Percentiles rank a stretch among this genome's conserved stretches.
Evolutionary conservation across 2,329 filamentous ascomycete species (phyloP).

Genomic region (Phaeomoniella chlamydospora): DNA sequence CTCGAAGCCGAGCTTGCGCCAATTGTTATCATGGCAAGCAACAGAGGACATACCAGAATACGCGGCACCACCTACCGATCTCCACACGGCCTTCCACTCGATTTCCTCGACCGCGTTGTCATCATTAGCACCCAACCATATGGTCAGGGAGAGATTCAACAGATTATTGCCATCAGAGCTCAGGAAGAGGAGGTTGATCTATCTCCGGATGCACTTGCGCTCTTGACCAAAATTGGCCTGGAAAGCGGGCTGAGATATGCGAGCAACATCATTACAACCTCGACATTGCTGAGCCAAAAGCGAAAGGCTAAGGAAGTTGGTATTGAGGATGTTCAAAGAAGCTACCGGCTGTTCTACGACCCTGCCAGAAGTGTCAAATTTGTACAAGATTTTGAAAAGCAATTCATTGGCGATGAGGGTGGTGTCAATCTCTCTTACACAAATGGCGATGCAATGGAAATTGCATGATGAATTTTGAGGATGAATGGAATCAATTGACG

Average conservation of each 20-base stretch:
- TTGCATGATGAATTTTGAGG: conserved; percentile 36
- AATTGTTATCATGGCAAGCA: conserved; percentile 98
- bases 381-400: conserved; percentile 77
- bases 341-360: conserved; percentile 90
- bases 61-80: conserved; percentile 86
- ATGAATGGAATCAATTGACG: background rate
- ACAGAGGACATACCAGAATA: conserved; percentile 81
- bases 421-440: conserved; percentile 52
- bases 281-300: conserved; percentile 75
- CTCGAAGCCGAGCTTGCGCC: conserved; percentile 89
- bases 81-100: conserved; percentile 84
- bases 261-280: conserved; percentile 95
- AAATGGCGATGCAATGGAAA: conserved; percentile 55
- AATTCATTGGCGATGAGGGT: conserved; percentile 80
- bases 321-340: conserved; percentile 80
- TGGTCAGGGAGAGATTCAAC: conserved; percentile 66
- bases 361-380: conserved; percentile 78
- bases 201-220: conserved; percentile 73
- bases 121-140: conserved; percentile 93
- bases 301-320: conserved; percentile 70
- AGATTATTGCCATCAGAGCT: conserved; percentile 84
- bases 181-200: conserved; percentile 94
- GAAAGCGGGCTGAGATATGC: conserved; percentile 88
- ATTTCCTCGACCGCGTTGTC: conserved; percentile 89
- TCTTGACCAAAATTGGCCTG: conserved; percentile 89